Percentiles rank a stretch among this genome's conserved stretches.
These are phyloP conservation scores for Reticulascus tulasneorum DNA, from an alignment of 2,329 filamentous ascomycete species.

Conservation along the genomic window DNA sequence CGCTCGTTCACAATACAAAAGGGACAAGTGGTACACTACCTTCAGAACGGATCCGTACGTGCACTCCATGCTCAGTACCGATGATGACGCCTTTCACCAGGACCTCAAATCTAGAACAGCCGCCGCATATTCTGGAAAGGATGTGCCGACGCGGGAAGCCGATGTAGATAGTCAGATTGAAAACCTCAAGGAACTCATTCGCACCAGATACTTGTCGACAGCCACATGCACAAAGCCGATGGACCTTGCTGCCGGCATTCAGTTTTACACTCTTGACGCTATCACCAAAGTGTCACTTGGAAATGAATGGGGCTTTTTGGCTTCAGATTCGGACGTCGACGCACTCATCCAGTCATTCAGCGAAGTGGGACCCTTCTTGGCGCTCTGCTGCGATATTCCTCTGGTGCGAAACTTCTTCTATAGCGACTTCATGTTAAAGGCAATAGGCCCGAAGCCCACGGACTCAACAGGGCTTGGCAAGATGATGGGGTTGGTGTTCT, in stretches of 20 bases:
- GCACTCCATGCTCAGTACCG: slow-evolving; percentile 16
- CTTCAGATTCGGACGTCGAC: slow-evolving; percentile 39
- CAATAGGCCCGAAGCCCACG: slow-evolving; percentile 11
- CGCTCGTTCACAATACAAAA: slow-evolving; percentile 19
- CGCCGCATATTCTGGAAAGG: slow-evolving; percentile 5
- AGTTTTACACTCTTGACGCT: slow-evolving; percentile 51
- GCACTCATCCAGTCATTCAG: slow-evolving; percentile 32
- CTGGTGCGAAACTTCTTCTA: no score
- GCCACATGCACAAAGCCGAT: slow-evolving; percentile 25
- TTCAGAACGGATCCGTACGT: slow-evolving; percentile 20
- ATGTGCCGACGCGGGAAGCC: slow-evolving; percentile 14
- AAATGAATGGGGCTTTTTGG: slow-evolving; percentile 44
- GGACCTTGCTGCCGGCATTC: slow-evolving; percentile 42
- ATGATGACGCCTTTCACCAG: slow-evolving; percentile 17
- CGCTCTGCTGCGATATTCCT: no score
- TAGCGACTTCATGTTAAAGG: background rate
- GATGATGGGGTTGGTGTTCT: no score
- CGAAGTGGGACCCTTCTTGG: no score
- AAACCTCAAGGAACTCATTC: slow-evolving; percentile 41
- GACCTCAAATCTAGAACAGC: slow-evolving; percentile 8
- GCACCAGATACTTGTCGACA: slow-evolving; percentile 36
- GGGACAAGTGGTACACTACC: slow-evolving; percentile 21
- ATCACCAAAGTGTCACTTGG: slow-evolving; percentile 49
- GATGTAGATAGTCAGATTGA: slow-evolving; percentile 22
- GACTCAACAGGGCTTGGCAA: slow-evolving; percentile 11